These are phyloP conservation scores for Leccinum uliginosum DNA, from an alignment of 768 basidiomycete genomes.

Conservation along the genomic window DNA sequence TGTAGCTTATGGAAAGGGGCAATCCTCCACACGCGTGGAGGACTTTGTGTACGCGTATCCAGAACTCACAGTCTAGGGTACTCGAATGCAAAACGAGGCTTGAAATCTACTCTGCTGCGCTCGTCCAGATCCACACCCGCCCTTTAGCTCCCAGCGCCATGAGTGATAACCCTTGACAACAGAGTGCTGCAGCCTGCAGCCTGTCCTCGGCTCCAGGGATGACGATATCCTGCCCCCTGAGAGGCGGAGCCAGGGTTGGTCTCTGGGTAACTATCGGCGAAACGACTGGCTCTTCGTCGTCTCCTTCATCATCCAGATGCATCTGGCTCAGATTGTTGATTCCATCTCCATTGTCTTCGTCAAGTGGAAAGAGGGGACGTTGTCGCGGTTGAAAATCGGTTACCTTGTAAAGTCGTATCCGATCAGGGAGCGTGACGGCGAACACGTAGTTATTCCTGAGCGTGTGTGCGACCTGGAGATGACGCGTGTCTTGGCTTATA, in stretches of 20 bases:
- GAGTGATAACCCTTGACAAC: constrained; percentile 36
- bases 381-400: constrained; percentile 41
- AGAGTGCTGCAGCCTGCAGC: constrained; percentile 41
- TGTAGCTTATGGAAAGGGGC: neutral
- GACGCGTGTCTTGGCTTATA: constrained; percentile 36
- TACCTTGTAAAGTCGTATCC: constrained; percentile 44
- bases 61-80: neutral
- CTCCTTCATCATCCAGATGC: constrained; percentile 27
- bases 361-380: constrained; percentile 39
- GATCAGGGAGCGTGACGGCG: constrained; percentile 38
- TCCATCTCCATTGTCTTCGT: constrained; percentile 22
- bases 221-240: constrained; percentile 20
- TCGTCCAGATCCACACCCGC: constrained; percentile 25
- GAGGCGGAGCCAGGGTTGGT: constrained; percentile 16
- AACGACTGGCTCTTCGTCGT: constrained; percentile 18
- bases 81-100: neutral
- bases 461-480: constrained; percentile 42
- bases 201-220: constrained; percentile 13
- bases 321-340: constrained; percentile 20
- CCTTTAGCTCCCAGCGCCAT: constrained; percentile 19
- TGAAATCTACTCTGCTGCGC: constrained; percentile 11
- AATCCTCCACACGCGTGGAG: neutral
- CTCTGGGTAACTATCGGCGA: neutral
- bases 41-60: neutral
- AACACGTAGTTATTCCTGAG: constrained; percentile 51